Evolutionary conservation across 2,329 filamentous ascomycete genomes (phyloP), one percentile per base, ranked within the genome.

Genomic region (Colletotrichum paranaense): DNA sequence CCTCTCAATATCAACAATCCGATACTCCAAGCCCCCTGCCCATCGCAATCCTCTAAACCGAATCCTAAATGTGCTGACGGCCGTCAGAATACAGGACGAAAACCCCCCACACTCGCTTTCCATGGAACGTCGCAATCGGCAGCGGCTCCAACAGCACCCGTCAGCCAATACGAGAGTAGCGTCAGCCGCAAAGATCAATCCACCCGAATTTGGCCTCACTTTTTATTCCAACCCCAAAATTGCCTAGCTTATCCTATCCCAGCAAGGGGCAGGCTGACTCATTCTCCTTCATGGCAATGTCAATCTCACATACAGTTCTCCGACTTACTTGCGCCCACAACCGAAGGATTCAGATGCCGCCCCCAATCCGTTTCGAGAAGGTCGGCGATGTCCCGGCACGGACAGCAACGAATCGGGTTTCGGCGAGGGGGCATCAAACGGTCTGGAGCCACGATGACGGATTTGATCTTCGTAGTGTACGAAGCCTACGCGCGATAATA

Each of bases 281-380:
- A 35, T 12, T 12, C 4, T 12, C 8, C 32, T 35, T 8, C 28
- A 28, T 28, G 28, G 28, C 28, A 28, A 12, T 35, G 32, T 11
- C 32, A 35, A 35, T 35, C 32, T 35, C 32, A 1, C 28, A 28
- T 28, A 35, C 32, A 35, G 32, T 11, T 35, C 11, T 35, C 8
- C 8, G 2, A 11, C 32, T 35, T 12, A 12, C 38, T 46, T 19
- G 38, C 38, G 38, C 38, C 38, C 16, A 46, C 38, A 6, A 56
- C n/a, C 5, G 57, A 65, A 65, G 62, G 56, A 67, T 60, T 12
- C 19, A 4, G 14, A 32, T 63, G 67, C 67, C 66, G 67, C 26
- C 42, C 58, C 67, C 35, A 38, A 11, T 52, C 64, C 64, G 12
- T 38, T 62, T 71, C 32, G 35, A 68, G 64, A 72, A 72, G 68